phyloP scores from a whole-genome alignment of 257 asterid genomes.

The Nicotiana benthamiana region DNA sequence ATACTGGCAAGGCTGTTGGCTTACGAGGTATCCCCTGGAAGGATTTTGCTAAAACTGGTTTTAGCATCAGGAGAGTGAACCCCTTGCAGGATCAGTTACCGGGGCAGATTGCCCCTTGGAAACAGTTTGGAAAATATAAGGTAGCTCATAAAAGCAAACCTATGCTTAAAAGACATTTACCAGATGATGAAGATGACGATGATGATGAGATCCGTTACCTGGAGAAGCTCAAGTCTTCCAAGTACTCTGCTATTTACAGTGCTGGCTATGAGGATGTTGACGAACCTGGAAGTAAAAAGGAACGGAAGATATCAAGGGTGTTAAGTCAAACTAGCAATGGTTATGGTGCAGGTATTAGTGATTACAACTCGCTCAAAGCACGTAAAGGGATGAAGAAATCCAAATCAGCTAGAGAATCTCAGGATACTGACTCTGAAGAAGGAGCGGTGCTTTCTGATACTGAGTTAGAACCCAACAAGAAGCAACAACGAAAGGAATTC shows the following conservation, averaged over 20 bases:
- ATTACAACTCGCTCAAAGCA: constrained; percentile 32
- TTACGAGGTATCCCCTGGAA: constrained; percentile 73
- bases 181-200: constrained; percentile 37
- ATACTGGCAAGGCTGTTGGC: constrained; percentile 24
- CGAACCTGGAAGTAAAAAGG: constrained; percentile 38
- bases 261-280: constrained; percentile 37
- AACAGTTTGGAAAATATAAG: constrained; percentile 25
- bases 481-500: constrained; percentile 28
- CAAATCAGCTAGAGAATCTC: constrained; percentile 26
- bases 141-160: constrained; percentile 37
- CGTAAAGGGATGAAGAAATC: constrained; percentile 36
- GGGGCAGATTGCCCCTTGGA: constrained; percentile 18
- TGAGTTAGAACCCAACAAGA: constrained; percentile 40
- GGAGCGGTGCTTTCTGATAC: constrained; percentile 45
- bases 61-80: constrained; percentile 30
- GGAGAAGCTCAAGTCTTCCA: constrained; percentile 53
- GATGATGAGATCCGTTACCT: constrained; percentile 78
- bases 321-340: constrained; percentile 27
- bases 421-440: constrained; percentile 41
- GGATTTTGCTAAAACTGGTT: constrained; percentile 57
- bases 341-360: constrained; percentile 25
- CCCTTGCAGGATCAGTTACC: constrained; percentile 20
- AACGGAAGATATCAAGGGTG: constrained; percentile 39
- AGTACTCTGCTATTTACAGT: constrained; percentile 23
- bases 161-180: constrained; percentile 22